phyloP scores from a whole-genome alignment of 331 rosid species.

The Pyracantha coccinea region DNA sequence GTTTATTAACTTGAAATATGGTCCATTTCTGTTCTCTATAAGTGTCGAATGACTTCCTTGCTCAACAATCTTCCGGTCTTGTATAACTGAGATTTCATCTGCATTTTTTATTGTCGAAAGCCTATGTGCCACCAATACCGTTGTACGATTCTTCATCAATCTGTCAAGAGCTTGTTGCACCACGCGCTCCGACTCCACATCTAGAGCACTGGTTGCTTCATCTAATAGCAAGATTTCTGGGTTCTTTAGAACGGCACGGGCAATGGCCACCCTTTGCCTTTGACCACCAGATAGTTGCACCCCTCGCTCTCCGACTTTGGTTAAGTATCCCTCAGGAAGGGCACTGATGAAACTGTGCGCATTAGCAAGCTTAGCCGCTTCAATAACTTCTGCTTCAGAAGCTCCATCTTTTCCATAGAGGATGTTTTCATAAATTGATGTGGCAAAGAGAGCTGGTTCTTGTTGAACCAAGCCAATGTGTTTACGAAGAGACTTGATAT shows the following conservation, averaged over 20 bases:
- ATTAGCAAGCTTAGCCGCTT: constrained; percentile 88
- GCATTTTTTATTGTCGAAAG: constrained; percentile 84
- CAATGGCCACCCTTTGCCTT: constrained; percentile 87
- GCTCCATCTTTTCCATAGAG: constrained; percentile 87
- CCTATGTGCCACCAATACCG: constrained; percentile 90
- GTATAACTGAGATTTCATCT: constrained; percentile 88
- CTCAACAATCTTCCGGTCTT: constrained; percentile 82
- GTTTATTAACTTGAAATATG: constrained; percentile 76
- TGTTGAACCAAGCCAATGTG: constrained; percentile 93
- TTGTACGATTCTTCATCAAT: constrained; percentile 79
- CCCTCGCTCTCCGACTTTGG: constrained; percentile 91
- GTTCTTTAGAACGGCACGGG: constrained; percentile 78
- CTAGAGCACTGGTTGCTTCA: constrained; percentile 93
- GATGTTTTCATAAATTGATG: constrained; percentile 81
- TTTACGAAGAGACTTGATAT: constrained; percentile 67
- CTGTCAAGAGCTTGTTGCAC: constrained; percentile 88
- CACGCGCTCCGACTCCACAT: constrained; percentile 75
- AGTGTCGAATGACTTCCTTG: constrained; percentile 82
- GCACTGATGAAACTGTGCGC: constrained; percentile 79
- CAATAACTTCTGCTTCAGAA: constrained; percentile 71
- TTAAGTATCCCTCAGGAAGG: constrained; percentile 89
- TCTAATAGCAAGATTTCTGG: constrained; percentile 79
- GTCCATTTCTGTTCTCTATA: constrained; percentile 56
- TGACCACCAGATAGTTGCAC: constrained; percentile 96
- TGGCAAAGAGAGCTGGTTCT: constrained; percentile 92